These are phyloP conservation scores for Paxillus ammoniavirescens DNA, from an alignment of 768 basidiomycete genomes.

Conservation along the genomic window DNA sequence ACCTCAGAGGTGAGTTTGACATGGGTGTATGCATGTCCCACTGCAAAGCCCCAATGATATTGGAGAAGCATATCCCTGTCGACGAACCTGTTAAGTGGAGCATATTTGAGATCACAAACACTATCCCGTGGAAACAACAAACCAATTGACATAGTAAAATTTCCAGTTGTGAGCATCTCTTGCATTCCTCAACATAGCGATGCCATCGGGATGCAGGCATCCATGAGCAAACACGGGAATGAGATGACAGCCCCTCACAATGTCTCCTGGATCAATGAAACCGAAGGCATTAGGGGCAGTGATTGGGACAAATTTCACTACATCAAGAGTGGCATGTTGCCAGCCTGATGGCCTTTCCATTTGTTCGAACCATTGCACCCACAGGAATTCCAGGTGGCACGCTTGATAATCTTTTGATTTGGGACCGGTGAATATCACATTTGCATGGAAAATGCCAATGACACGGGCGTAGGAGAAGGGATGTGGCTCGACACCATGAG, in stretches of 20 bases:
- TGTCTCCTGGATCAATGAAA: conserved; percentile 5
- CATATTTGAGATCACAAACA: no score
- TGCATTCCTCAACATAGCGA: background rate
- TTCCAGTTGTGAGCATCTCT: conserved; percentile 3
- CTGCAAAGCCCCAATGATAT: no score
- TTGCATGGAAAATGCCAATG: conserved; percentile 20
- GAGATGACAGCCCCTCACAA: conserved; percentile 7
- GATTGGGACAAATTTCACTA: background rate
- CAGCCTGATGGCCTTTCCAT: background rate
- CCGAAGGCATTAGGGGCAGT: background rate
- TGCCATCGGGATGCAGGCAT: background rate
- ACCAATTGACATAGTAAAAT: conserved; percentile 11
- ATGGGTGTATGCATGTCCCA: no score
- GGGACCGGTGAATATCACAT: conserved; percentile 4
- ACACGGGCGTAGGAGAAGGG: conserved; percentile 2
- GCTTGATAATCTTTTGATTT: background rate
- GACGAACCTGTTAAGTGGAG: no score
- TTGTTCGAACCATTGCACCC: conserved; percentile 8
- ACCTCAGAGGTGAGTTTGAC: no score
- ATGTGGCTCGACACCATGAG: background rate
- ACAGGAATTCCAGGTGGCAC: conserved; percentile 4
- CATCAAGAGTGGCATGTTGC: background rate
- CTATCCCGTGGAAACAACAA: background rate
- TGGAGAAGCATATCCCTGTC: no score
- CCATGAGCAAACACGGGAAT: conserved; percentile 5